phyloP scores from a whole-genome alignment of 2,329 filamentous ascomycete species.

The Beauveria sp. region DNA sequence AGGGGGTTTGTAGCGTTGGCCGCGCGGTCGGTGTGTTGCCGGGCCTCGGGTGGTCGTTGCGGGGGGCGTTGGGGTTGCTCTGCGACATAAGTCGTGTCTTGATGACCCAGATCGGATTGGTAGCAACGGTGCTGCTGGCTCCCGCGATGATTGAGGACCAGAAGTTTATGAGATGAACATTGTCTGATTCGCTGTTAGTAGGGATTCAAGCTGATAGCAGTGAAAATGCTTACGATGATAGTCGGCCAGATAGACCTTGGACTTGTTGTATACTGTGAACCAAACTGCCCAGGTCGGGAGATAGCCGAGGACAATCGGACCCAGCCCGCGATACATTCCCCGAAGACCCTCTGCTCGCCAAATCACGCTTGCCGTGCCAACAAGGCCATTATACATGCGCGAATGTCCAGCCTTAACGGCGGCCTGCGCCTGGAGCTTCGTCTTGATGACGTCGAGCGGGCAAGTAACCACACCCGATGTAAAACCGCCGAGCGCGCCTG shows the following conservation, averaged over 20 bases:
- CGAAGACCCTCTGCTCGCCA: constrained; percentile 81
- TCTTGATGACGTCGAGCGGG: constrained; percentile 98
- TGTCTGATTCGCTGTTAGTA: constrained; percentile 42
- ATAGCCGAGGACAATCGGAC: constrained; percentile 92
- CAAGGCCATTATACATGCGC: constrained; percentile 72
- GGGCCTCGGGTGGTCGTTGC: constrained; percentile 39
- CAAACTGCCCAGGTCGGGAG: constrained; percentile 97
- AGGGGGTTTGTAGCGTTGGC: constrained; percentile 57
- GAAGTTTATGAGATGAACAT: constrained; percentile 70
- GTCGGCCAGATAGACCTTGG: constrained; percentile 65
- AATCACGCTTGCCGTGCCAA: constrained; percentile 80
- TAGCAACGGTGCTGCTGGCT: constrained; percentile 85
- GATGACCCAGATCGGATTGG: constrained; percentile 99
- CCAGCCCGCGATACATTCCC: constrained; percentile 87
- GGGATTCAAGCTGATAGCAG: not conserved
- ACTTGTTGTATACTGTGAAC: constrained; percentile 91
- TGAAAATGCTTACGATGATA: constrained; percentile 47
- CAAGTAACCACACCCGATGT: constrained; percentile 93
- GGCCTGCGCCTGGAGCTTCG: constrained; percentile 88
- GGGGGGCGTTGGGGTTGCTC: constrained; percentile 44
- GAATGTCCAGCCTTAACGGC: constrained; percentile 42
- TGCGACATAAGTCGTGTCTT: constrained; percentile 98
- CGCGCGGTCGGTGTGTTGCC: constrained; percentile 47
- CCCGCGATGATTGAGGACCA: constrained; percentile 88
- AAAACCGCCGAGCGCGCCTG: constrained; percentile 83